Base-by-base conservation (phyloP, 192 early-diverging fungal species). In the Podila minutissima region DNA sequence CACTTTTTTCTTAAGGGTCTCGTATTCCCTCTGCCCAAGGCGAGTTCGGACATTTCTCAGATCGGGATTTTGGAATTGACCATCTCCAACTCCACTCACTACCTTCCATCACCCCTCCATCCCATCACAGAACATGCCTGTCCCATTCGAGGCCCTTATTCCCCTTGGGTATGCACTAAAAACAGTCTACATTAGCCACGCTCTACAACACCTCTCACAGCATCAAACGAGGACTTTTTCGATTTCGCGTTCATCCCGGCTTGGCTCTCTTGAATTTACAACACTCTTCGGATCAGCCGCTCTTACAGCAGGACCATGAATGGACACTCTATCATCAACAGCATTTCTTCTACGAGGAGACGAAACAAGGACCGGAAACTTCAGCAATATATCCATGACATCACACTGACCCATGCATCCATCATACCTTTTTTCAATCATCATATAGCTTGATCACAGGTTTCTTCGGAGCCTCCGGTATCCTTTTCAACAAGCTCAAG, bases 121-220 rank as follows among this genome's bases (percentile, higher is more conserved):
- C 53, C 20, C 22, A n/a, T 24, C 24, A 55, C 22, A 55, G 53
- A 78, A 50, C 58, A 92, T 92, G 93, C 93, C 93, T 74, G 85
- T 94, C 82, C 93, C 92, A 63, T 93, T 92, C 67, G 93, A 94
- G 86, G 89, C 89, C 24, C 69, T 94, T 69, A 85, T 94, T 82
- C 93, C 93, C 37, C 91, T 93, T 78, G 92, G 83, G 72, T 75
- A 46, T 17, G 41, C 41, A 17, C 41, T 13, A 46, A 46, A 46
- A 12, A 79, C 31, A 19, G 2, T 8, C 24, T n/a, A 9, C 28
- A 4, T 61, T 31, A 17, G 19, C 7, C 29, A 17, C 66, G 9
- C 17, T 31, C 5, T 24, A 5, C 13, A 10, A 20, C 11, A n/a
- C 28, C 41, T 28, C 68, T 8, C 57, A 2, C 32, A 5, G 4